phyloP scores from a whole-genome alignment of 768 basidiomycete species.

The Amanita rubescens region DNA sequence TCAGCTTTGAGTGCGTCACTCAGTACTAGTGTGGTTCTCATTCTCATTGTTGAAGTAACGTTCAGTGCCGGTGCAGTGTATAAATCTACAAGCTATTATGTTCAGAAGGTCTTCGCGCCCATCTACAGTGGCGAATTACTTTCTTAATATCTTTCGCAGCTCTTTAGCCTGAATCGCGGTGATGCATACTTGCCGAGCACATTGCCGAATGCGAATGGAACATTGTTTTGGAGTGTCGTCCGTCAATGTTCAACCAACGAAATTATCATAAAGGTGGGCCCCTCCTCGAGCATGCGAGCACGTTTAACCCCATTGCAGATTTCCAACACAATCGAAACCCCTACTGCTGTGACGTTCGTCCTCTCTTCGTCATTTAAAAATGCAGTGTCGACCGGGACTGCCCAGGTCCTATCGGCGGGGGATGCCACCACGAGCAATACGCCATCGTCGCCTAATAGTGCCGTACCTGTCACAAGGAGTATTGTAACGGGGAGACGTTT shows the following conservation, averaged over 20 bases:
- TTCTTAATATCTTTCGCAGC: constrained; percentile 23
- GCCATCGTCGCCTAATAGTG: constrained; percentile 37
- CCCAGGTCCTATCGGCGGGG: too few species aligned
- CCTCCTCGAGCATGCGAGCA: constrained; percentile 26
- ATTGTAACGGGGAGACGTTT: constrained; percentile 45
- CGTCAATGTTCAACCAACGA: constrained; percentile 28
- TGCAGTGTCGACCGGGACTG: too few species aligned
- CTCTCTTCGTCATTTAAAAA: too few species aligned
- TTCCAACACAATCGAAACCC: too few species aligned
- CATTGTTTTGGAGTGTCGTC: constrained; percentile 57
- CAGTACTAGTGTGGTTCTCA: too few species aligned
- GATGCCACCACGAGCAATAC: constrained; percentile 8
- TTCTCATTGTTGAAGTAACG: too few species aligned
- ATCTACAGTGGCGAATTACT: not conserved
- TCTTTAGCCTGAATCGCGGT: constrained; percentile 57
- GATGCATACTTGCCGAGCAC: constrained; percentile 60
- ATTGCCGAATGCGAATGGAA: constrained; percentile 38
- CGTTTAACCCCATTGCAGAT: too few species aligned
- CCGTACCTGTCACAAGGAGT: constrained; percentile 38
- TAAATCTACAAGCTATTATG: constrained; percentile 56
- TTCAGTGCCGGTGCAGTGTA: constrained; percentile 45
- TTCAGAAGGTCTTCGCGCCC: constrained; percentile 39
- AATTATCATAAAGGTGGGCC: constrained; percentile 51
- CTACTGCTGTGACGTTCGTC: too few species aligned
- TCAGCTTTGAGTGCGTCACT: too few species aligned